Percentiles rank a stretch among this genome's conserved stretches.
Conservation (phyloP, 129 eudicot species). For the Centaurea solstitialis region DNA sequence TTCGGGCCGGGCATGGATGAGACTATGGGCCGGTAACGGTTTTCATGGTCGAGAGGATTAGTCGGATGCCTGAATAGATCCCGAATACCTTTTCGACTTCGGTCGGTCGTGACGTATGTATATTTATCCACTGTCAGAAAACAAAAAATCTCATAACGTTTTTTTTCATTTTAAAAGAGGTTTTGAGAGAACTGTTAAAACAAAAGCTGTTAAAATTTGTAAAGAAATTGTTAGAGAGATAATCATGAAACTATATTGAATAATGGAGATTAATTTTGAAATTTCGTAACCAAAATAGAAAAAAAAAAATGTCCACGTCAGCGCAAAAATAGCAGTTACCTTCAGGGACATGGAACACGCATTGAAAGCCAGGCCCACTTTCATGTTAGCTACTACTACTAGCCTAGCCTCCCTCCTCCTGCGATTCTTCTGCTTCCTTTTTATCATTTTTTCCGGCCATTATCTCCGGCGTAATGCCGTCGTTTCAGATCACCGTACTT, state of each 20-base stretch:
- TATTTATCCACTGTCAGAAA: too few relatives aligned
- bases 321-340: not conserved
- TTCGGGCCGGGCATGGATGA: too few relatives aligned
- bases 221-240: too few relatives aligned
- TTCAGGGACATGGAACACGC: not conserved
- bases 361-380: not conserved
- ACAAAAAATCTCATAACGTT: too few relatives aligned
- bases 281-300: not conserved
- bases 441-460: not conserved
- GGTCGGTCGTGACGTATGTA: too few relatives aligned
- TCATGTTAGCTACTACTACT: not conserved
- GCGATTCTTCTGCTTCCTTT: not conserved
- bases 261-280: not conserved
- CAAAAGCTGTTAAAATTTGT: too few relatives aligned
- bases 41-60: too few relatives aligned
- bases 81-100: too few relatives aligned
- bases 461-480: not conserved
- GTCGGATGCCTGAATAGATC: too few relatives aligned
- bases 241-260: not conserved
- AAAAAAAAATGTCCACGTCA: not conserved
- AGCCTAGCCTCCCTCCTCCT: not conserved
- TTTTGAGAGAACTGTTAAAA: too few relatives aligned
- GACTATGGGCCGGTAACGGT: too few relatives aligned
- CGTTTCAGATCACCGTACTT: not conserved
- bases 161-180: too few relatives aligned